phyloP scores from a whole-genome alignment of 2,329 filamentous ascomycete genomes.

The Aspergillus intermedius region DNA sequence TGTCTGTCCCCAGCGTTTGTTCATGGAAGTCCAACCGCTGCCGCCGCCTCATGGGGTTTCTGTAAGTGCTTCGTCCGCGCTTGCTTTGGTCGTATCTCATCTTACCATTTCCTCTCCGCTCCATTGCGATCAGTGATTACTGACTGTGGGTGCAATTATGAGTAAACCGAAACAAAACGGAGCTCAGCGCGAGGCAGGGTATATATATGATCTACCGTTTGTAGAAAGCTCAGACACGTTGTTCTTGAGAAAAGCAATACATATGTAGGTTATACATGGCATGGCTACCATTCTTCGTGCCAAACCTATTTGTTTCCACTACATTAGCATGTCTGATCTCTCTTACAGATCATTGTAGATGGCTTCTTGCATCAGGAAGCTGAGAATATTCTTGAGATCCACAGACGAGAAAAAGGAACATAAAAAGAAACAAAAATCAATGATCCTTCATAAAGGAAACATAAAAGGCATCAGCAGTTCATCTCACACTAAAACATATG shows the following conservation, averaged over 20 bases:
- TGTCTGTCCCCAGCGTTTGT: neutral
- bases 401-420: too few relatives aligned
- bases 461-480: neutral
- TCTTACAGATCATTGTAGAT: neutral
- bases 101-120: neutral
- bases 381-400: too few relatives aligned
- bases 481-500: too few relatives aligned
- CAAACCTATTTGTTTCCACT: neutral
- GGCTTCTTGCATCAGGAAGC: too few relatives aligned
- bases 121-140: too few relatives aligned
- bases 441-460: too few relatives aligned
- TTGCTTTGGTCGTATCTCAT: neutral
- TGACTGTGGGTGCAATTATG: neutral
- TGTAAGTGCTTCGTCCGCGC: neutral
- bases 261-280: neutral
- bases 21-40: neutral
- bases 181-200: neutral
- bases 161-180: neutral
- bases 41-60: neutral
- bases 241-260: neutral
- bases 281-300: neutral
- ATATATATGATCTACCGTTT: neutral
- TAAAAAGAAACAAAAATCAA: too few relatives aligned
- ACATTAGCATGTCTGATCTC: neutral
- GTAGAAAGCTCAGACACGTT: neutral